phyloP scores from a whole-genome alignment of 1,284 basidiomycete genomes.

The Mycena sp. region DNA sequence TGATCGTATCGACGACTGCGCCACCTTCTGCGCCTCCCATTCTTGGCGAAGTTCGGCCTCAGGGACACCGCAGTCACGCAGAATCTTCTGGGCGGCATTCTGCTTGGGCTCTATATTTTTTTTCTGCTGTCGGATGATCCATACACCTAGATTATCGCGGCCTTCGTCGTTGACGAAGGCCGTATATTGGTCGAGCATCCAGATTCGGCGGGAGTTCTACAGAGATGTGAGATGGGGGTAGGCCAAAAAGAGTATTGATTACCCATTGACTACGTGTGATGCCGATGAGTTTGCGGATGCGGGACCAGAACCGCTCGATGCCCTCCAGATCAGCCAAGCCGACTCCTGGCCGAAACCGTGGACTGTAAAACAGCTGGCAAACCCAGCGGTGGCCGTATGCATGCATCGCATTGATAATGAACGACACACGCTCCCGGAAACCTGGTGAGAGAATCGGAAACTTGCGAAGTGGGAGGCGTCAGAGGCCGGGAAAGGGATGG shows the following conservation, averaged over 20 bases:
- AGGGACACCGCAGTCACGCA: conserved; percentile 13
- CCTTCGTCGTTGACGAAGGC: conserved; percentile 37
- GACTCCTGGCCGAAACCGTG: not conserved
- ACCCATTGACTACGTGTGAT: not conserved
- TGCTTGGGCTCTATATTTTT: conserved; percentile 7
- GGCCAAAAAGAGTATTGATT: not conserved
- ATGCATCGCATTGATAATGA: conserved; percentile 46
- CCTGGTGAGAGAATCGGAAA: conserved; percentile 45
- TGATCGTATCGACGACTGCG: not conserved
- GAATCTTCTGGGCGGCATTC: not conserved
- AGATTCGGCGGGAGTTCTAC: conserved; percentile 40
- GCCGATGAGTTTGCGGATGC: not conserved
- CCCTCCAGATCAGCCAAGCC: not conserved
- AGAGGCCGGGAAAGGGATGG: not conserved
- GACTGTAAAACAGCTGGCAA: not conserved
- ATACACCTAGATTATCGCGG: conserved; percentile 37
- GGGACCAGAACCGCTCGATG: not conserved
- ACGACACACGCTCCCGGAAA: conserved; percentile 41
- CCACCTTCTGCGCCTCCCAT: not conserved
- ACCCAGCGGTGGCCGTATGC: too few species aligned
- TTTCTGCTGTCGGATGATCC: conserved; percentile 34
- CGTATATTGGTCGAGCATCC: conserved; percentile 45
- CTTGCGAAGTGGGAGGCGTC: conserved; percentile 30
- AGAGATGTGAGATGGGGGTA: not conserved
- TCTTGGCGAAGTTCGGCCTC: not conserved